A percentile compares a stretch with the other conserved stretches of the same genome.
phyloP scores from a whole-genome alignment of 805 yeast genomes.

The Saturnispora diversa region DNA sequence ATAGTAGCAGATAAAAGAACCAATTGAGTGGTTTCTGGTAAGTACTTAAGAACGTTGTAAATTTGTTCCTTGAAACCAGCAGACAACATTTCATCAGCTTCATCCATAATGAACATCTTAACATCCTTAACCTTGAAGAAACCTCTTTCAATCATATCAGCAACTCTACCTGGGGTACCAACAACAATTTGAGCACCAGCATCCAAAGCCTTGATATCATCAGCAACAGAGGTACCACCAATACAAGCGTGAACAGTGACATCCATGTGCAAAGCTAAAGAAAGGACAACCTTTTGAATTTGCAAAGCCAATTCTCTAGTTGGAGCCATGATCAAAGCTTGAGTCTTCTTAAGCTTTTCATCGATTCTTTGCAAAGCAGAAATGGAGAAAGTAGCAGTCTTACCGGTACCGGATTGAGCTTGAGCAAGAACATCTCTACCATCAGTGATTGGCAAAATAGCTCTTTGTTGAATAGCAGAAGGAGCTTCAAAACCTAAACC shows the following conservation, averaged over 20 bases:
- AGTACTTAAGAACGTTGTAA: conserved; percentile 80
- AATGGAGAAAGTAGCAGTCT: conserved; percentile 82
- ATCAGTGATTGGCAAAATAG: conserved; percentile 67
- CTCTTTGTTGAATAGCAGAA: conserved; percentile 75
- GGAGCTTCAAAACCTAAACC: conserved; percentile 79
- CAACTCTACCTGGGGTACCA: conserved; percentile 98
- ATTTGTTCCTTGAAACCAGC: conserved; percentile 94
- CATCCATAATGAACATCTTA: conserved; percentile 93
- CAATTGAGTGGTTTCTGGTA: conserved; percentile 88
- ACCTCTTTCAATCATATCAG: conserved; percentile 90
- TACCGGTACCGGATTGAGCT: conserved; percentile 87
- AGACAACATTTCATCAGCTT: conserved; percentile 94
- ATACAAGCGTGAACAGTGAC: conserved; percentile 92
- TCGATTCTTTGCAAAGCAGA: conserved; percentile 56
- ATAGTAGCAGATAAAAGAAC: conserved; percentile 92
- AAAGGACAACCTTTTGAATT: conserved; percentile 87
- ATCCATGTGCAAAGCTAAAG: conserved; percentile 85
- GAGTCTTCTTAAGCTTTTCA: conserved; percentile 62
- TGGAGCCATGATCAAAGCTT: conserved; percentile 92
- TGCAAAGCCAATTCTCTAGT: conserved; percentile 96
- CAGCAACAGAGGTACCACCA: conserved; percentile 89
- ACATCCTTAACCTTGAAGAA: conserved; percentile 72
- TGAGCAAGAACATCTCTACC: conserved; percentile 74
- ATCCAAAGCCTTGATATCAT: conserved; percentile 77
- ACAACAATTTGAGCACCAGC: conserved; percentile 89